phyloP scores from a whole-genome alignment of 1,284 basidiomycete genomes.

The Stygiomarasmius scandens region DNA sequence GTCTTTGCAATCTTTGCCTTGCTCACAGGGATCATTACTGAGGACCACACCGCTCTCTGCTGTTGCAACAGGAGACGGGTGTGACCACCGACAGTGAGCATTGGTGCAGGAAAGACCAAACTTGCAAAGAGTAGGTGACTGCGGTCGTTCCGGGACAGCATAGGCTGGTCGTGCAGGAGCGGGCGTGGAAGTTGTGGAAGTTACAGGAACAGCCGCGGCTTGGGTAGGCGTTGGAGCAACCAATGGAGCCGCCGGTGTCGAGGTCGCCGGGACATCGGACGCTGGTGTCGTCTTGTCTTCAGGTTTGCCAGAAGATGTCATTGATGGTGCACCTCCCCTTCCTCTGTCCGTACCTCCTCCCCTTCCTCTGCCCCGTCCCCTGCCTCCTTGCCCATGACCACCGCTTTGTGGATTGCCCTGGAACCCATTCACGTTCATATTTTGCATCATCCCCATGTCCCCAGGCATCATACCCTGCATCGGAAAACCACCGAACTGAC shows the following conservation, averaged over 20 bases:
- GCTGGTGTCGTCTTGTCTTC: slow-evolving; percentile 26
- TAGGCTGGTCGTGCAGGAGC: slow-evolving; percentile 46
- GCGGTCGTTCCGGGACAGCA: slow-evolving; percentile 71
- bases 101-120: slow-evolving; percentile 89
- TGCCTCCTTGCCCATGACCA: slow-evolving; percentile 31
- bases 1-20: slow-evolving; percentile 85
- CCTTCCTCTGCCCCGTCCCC: slow-evolving; percentile 37
- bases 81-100: slow-evolving; percentile 83
- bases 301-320: slow-evolving; percentile 8
- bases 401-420: slow-evolving; percentile 29
- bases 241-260: slow-evolving; percentile 30
- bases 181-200: slow-evolving; percentile 27
- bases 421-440: slow-evolving; percentile 45
- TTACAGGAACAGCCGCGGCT: slow-evolving; percentile 26
- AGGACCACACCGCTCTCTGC: slow-evolving; percentile 91
- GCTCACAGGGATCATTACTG: slow-evolving; percentile 87
- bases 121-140: slow-evolving; percentile 88
- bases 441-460: slow-evolving; percentile 54
- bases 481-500: slow-evolving; percentile 59
- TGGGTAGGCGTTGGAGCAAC: slow-evolving; percentile 33
- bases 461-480: slow-evolving; percentile 57
- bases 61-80: slow-evolving; percentile 91
- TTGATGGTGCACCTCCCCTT: slow-evolving; percentile 31
- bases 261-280: slow-evolving; percentile 25
- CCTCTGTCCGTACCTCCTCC: slow-evolving; percentile 42